These are phyloP conservation scores for Xylariaceae sp. DNA, from an alignment of 2,329 filamentous ascomycete genomes.

Conservation along the genomic window DNA sequence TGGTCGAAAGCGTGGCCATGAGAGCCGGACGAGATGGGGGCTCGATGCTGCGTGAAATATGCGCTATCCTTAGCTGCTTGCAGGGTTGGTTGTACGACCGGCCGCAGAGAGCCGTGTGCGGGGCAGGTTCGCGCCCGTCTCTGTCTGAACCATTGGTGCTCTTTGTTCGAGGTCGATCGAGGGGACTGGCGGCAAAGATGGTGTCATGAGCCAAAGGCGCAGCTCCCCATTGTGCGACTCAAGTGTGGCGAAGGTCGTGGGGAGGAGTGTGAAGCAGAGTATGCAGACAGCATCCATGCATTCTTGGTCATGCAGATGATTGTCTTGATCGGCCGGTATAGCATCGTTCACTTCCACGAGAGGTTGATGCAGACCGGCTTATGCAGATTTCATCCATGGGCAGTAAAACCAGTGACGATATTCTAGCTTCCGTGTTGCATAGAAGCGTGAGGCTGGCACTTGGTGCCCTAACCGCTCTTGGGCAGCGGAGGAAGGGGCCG, in stretches of 20 bases:
- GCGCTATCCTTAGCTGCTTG: no score
- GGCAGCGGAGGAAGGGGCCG: constrained; percentile 61
- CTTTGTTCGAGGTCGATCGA: constrained; percentile 5
- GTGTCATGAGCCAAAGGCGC: constrained; percentile 15
- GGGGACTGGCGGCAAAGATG: constrained; percentile 6
- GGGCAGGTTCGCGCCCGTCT: constrained; percentile 1
- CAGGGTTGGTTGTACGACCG: constrained; percentile 2
- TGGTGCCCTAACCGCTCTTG: constrained; percentile 46
- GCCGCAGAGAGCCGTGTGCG: constrained; percentile 1
- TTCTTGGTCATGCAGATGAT: constrained; percentile 17
- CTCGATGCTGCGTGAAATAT: no score
- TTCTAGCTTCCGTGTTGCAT: constrained; percentile 14
- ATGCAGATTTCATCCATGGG: constrained; percentile 19
- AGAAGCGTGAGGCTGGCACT: constrained; percentile 1
- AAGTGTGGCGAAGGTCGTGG: constrained; percentile 16
- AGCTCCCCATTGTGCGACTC: constrained; percentile 19
- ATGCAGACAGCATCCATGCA: constrained; percentile 20
- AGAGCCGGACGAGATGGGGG: constrained; percentile 1
- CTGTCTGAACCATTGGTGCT: constrained; percentile 6
- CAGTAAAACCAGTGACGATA: constrained; percentile 16
- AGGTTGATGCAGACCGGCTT: constrained; percentile 11
- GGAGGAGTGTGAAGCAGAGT: constrained; percentile 16
- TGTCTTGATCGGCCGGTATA: constrained; percentile 17
- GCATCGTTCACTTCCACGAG: constrained; percentile 16
- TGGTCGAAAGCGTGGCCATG: no score